phyloP scores from a whole-genome alignment of 805 yeast genomes.

The Millerozyma acaciae region DNA sequence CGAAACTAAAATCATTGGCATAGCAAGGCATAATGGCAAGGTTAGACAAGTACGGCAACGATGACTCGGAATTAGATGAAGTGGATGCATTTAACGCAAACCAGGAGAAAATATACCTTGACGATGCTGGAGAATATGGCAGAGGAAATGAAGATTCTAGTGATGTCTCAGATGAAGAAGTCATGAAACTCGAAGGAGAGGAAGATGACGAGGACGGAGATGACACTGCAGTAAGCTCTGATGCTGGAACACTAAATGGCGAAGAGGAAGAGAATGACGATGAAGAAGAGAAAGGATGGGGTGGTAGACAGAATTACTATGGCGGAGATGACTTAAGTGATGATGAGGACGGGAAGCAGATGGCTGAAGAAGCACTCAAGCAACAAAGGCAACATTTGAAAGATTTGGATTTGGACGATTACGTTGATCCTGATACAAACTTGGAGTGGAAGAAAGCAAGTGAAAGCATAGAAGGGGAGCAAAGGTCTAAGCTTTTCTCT shows the following conservation, averaged over 20 bases:
- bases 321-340: conserved; percentile 68
- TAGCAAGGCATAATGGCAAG: conserved; percentile 17
- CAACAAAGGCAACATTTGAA: conserved; percentile 72
- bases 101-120: conserved; percentile 53
- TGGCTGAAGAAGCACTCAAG: conserved; percentile 84
- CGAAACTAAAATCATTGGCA: no score
- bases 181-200: conserved; percentile 39
- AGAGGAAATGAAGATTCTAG: conserved; percentile 19
- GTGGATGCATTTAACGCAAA: conserved; percentile 65
- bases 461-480: conserved; percentile 40
- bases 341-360: conserved; percentile 69
- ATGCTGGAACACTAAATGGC: conserved; percentile 24
- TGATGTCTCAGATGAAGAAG: conserved; percentile 48
- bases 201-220: conserved; percentile 49
- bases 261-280: conserved; percentile 23
- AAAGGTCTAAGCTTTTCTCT: conserved; percentile 22
- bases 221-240: conserved; percentile 31
- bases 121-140: conserved; percentile 49
- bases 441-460: conserved; percentile 71
- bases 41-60: conserved; percentile 7
- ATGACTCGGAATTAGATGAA: conserved; percentile 51
- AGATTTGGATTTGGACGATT: conserved; percentile 64
- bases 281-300: conserved; percentile 37
- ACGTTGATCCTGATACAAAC: conserved; percentile 65
- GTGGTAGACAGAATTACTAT: conserved; percentile 47